phyloP scores from a whole-genome alignment of 2,329 filamentous ascomycete species.

The Ustulina deusta region DNA sequence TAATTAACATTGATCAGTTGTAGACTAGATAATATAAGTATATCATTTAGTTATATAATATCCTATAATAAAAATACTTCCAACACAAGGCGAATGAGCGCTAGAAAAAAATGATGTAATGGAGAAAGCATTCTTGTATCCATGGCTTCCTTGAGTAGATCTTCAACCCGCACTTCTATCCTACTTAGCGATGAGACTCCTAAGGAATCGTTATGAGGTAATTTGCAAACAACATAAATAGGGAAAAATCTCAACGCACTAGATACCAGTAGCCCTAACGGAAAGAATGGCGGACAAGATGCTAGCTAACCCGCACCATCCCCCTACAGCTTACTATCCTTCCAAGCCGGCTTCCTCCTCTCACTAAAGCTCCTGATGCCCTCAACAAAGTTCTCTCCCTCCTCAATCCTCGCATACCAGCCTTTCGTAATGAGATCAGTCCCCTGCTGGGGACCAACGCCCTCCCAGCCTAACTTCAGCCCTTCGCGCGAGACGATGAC shows the following conservation, averaged over 20 bases:
- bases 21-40: no score
- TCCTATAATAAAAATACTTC: no score
- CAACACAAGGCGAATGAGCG: no score
- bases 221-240: not conserved
- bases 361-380: conserved; percentile 81
- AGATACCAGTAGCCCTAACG: not conserved
- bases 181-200: not conserved
- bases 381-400: conserved; percentile 79
- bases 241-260: not conserved
- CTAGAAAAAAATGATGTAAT: no score
- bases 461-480: conserved; percentile 79
- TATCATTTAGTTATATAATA: no score
- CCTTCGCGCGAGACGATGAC: conserved; percentile 80
- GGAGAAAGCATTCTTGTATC: no score
- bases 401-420: conserved; percentile 70
- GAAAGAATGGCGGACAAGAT: not conserved
- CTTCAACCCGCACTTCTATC: no score
- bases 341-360: conserved; percentile 77
- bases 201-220: not conserved
- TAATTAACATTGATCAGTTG: no score
- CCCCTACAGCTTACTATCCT: conserved; percentile 67
- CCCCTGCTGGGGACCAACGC: conserved; percentile 71
- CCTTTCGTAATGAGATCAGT: conserved; percentile 68
- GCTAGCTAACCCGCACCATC: not conserved
- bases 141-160: no score